phyloP scores from a whole-genome alignment of 169 alveolate species.

The Plasmodium sp. region DNA sequence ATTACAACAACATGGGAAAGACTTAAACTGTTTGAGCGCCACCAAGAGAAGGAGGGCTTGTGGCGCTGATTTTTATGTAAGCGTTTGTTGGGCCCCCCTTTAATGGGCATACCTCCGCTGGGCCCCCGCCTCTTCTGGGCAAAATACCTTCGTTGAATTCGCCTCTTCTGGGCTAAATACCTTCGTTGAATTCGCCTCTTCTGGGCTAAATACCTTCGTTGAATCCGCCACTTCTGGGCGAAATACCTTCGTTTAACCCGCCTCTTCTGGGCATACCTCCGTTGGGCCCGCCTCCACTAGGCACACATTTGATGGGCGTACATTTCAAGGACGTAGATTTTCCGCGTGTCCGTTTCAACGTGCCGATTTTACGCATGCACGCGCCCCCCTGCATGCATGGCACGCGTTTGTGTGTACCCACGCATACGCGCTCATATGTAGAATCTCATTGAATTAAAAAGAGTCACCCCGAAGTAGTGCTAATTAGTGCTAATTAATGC shows the following conservation, averaged over 20 bases:
- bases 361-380: background rate
- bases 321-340: background rate
- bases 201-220: no score
- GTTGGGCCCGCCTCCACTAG: background rate
- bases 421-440: conserved; percentile 1
- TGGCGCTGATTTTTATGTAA: background rate
- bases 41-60: background rate
- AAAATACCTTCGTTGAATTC: no score
- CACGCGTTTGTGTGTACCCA: background rate
- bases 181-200: no score
- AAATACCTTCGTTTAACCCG: no score
- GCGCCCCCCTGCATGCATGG: background rate
- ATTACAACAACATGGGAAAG: conserved; percentile 64
- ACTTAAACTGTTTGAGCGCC: background rate
- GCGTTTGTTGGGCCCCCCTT: background rate
- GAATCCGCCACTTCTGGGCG: no score
- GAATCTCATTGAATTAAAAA: background rate
- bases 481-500: background rate
- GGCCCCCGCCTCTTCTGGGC: no score
- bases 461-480: background rate
- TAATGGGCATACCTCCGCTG: background rate
- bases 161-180: no score
- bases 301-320: background rate
- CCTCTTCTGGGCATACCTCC: no score
- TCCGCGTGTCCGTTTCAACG: background rate